Base-by-base conservation (phyloP, 2,329 filamentous ascomycete species). In the Ilyonectria mors-panacis region DNA sequence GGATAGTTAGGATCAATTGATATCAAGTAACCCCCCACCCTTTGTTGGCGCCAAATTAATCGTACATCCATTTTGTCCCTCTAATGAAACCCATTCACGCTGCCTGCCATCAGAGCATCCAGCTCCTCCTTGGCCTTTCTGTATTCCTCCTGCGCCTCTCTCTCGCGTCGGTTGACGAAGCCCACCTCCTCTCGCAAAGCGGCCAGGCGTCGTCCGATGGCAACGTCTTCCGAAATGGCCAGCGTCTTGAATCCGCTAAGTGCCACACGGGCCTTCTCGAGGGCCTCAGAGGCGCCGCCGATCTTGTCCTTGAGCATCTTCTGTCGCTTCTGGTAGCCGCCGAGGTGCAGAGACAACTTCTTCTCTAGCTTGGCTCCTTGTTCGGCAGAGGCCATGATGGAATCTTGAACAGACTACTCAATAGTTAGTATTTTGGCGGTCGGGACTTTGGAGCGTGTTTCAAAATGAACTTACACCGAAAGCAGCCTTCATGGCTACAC, bases 111-210 rank as follows among this genome's bases (percentile, higher is more conserved):
- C 72, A 97, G 82, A 60, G 81, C 84, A 54, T 91, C 89, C 72
- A 98, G 80, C 84, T 98, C 96, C 53, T 94, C 93, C 81, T 88
- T 94, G 66, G 90, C 88, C 70, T 83, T 84, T 73, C 93, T 88
- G 78, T 96, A 99, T 75, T 92, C 79, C 70, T 98, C 94, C 82
- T 99, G 96, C 7, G 94, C 94, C 82, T 98, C 94, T 65, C 95
- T 87, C 84, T 98, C 95, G 69, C 95, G 86, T 74, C 89, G 89
- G 73, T 90, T 93, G 10, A 98, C 88, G 74, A 93, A 93, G 7
- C 86, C 88, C 23, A 97, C 94, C 79, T 98, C 94, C n/a, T 93
- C 92, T 57, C 94, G 89, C 64, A 98, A 82, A 12, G 87, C 86
- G 72, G 92, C 93, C 59, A 98, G 83, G 33, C 96, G 87, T 62